A percentile compares a stretch with the other conserved stretches of the same genome.
These are phyloP conservation scores for Fusarium secorum DNA, from an alignment of 2,329 filamentous ascomycete species.

Conservation along the genomic window DNA sequence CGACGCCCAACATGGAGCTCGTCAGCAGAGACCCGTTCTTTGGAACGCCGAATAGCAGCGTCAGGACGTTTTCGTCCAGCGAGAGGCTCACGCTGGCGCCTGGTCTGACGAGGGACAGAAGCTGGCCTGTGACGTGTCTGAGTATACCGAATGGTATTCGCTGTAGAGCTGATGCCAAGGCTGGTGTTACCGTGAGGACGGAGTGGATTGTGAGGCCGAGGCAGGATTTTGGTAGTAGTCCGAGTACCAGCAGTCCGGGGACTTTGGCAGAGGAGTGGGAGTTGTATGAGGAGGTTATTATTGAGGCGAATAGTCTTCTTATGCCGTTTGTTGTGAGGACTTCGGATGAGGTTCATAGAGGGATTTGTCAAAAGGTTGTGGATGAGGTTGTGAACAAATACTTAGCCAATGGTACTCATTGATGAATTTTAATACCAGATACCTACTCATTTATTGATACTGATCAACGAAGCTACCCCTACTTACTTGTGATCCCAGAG, in stretches of 20 bases:
- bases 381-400: constrained; percentile 13
- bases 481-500: fast-evolving
- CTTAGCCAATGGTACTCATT: neutral
- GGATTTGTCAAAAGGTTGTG: constrained; percentile 17
- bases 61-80: constrained; percentile 1
- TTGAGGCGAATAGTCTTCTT: constrained; percentile 19
- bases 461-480: neutral
- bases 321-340: constrained; percentile 28
- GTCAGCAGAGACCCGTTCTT: constrained; percentile 23
- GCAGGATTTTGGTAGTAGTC: constrained; percentile 4
- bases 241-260: constrained; percentile 3
- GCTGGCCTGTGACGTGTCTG: constrained; percentile 21
- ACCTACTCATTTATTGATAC: neutral
- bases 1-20: neutral
- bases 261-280: constrained; percentile 27
- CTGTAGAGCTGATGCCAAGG: constrained; percentile 21
- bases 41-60: constrained; percentile 5
- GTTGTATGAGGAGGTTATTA: constrained; percentile 16
- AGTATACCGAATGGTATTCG: constrained; percentile 20
- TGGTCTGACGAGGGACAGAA: constrained; percentile 8
- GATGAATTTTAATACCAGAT: neutral
- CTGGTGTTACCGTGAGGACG: constrained; percentile 17
- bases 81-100: constrained; percentile 13
- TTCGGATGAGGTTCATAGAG: constrained; percentile 5
- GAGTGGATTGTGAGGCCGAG: constrained; percentile 18